Base-by-base conservation (phyloP, 352 stramenopile species). In the Pythium rishiriense region DNA sequence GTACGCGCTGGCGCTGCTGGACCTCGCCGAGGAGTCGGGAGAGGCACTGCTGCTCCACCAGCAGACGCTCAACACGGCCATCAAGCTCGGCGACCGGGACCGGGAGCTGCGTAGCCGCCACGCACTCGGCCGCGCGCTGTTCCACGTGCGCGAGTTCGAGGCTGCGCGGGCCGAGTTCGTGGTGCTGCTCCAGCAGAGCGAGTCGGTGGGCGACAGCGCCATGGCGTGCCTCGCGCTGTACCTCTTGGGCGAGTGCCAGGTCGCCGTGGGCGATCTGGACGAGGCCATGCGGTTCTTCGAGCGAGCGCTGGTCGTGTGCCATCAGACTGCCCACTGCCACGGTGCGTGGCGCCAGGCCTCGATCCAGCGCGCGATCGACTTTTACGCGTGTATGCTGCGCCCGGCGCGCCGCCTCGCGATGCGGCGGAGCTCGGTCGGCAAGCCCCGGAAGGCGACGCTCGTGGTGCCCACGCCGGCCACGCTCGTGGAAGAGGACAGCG, bases 171-270 rank as follows among this genome's bases (percentile, higher is more conserved):
- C 55, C 21, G 73, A 88, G 48, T 81, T 90, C 15, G 28, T 51
- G 3, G 68, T 76, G 56, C 49, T 87, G 33, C 52, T 87, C 8
- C 45, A 64, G 21, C 71, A 74, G 12, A 85, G 75, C 61, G 68
- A 72, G 4, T 37, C 59, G 25, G 31, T 83, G 10, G 73, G 72
- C 0, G 68, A 88, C 43, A 61, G 66, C 5, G 41, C 59, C n/a
- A 75, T 87, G 58, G 78, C 84, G 58, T 74, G 70, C 14, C 49
- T 88, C 28, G 74, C 77, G 28, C 65, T 79, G 49, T 88, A 79
- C 62, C 68, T 83, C 42, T 71, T 88, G 43, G 78, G 79, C 3
- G 71, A 85, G 62, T 69, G 72, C 43, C 75, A 70, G 4, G 55
- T 84, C 12, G 66, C 69, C 26, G 41, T 57, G 17, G 71, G 83